Evolutionary conservation across 2,329 filamentous ascomycete genomes (phyloP), one percentile per base, ranked within the genome.

Genomic region (Setomelanomma holmii): DNA sequence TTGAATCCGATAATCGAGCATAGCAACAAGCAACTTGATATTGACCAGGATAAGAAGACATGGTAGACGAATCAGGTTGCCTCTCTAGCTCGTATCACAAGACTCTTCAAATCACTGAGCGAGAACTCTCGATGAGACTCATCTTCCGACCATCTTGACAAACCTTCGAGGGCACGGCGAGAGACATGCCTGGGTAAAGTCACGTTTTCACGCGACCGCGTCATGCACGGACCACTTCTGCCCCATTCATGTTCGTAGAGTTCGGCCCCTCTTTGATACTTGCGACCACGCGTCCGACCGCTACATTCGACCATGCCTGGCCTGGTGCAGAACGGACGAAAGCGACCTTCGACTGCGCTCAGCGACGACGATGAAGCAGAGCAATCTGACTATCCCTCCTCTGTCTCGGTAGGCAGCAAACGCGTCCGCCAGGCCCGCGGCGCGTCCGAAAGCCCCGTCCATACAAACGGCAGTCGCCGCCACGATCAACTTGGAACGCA

Each of bases 341-440:
- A 74, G 47, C 68, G 70, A 1, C 48, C 53, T 4, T 56, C 61
- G 4, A 41, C 49, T 6, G 58, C 35, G 2, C 17, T 64, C 4
- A 67, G 59, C 49, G 63, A 69, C 10, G 60, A 61, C 12, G 58
- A 65, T n/a, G 55, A 54, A 8, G 59, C 64, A 20, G 62, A 67
- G 20, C 45, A 53, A 10, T 64, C 61, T 8, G 62, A 66, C n/a
- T 63, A 58, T 10, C 46, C 61, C 14, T 61, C 65, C 40, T 51
- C 58, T 12, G 44, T 51, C 10, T 69, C 67, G 5, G 45, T 53
- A 7, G 55, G 58, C 47, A 68, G 62, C 47, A 74, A 74, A 67
- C 72, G 72, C 63, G 64, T 60, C 34, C 69, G 71, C 45, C 52
- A 63, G 41, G 49, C 44, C 33, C 56, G 53, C 55, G 62, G 73